Percentiles rank a stretch among this genome's conserved stretches.
Evolutionary conservation across 1,284 basidiomycete genomes (phyloP).

Genomic region (Apiotrichum gamsii): DNA sequence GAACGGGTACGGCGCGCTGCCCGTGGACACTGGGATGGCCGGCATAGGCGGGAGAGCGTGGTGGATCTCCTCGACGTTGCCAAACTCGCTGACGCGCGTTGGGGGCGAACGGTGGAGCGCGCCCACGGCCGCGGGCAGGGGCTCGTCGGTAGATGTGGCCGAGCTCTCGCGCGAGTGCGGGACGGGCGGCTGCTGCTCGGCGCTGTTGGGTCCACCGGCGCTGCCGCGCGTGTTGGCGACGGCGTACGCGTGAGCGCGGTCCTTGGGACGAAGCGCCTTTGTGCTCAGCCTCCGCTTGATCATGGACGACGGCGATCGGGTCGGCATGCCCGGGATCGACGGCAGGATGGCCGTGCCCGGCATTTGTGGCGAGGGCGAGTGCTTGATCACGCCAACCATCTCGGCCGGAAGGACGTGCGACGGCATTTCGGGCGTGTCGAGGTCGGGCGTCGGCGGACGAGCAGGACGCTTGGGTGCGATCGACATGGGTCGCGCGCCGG

Average conservation of each 20-base stretch:
- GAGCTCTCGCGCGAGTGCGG: too few species aligned
- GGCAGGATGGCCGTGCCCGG: neutral
- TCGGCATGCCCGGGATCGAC: neutral
- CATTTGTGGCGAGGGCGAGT: neutral
- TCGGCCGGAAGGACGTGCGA: slow-evolving; percentile 6
- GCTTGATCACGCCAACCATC: slow-evolving; percentile 7
- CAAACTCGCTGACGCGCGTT: too few species aligned
- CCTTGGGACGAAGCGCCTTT: neutral
- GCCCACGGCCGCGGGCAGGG: too few species aligned
- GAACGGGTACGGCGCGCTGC: too few species aligned
- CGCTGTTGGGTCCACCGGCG: too few species aligned
- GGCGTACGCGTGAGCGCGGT: slow-evolving; percentile 4
- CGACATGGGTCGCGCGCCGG: neutral
- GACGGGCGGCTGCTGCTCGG: too few species aligned
- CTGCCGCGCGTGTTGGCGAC: slow-evolving; percentile 1
- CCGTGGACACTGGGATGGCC: too few species aligned
- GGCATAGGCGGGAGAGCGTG: too few species aligned
- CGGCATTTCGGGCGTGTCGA: slow-evolving; percentile 3
- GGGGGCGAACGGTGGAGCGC: too few species aligned
- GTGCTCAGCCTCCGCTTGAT: neutral
- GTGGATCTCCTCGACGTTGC: too few species aligned
- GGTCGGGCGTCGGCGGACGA: slow-evolving; percentile 18
- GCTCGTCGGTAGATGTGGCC: too few species aligned
- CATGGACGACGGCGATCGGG: neutral
- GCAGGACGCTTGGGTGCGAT: slow-evolving; percentile 4